These are phyloP conservation scores for Suillus subluteus DNA, from an alignment of 768 basidiomycete species.

Conservation along the genomic window DNA sequence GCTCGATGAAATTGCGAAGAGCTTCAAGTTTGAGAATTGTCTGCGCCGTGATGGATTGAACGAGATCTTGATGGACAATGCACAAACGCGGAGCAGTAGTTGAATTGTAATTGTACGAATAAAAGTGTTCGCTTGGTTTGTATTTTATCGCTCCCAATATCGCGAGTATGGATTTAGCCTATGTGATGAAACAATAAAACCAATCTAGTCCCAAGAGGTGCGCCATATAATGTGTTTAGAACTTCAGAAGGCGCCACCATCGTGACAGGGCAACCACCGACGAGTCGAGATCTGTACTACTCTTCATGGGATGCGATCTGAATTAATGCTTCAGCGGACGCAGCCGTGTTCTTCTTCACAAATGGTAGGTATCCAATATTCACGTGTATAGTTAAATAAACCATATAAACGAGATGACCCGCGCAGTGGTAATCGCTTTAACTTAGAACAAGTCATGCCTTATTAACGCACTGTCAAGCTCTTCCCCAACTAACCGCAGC, in stretches of 20 bases:
- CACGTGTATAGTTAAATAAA: background rate
- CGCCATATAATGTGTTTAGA: background rate
- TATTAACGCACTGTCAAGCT: background rate
- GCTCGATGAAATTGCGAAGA: slow-evolving; percentile 71
- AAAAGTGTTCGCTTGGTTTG: background rate
- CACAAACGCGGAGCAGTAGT: slow-evolving; percentile 22
- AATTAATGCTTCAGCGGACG: background rate
- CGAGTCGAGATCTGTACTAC: background rate
- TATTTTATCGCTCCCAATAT: background rate
- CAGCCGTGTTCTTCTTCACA: background rate
- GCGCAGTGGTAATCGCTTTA: background rate
- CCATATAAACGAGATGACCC: background rate
- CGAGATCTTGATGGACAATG: slow-evolving; percentile 50
- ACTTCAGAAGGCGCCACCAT: background rate
- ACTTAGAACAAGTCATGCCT: background rate
- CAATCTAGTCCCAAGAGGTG: background rate
- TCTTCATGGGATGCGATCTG: background rate
- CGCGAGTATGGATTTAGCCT: background rate
- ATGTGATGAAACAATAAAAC: background rate
- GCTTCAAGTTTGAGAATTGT: slow-evolving; percentile 75
- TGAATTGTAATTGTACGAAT: background rate
- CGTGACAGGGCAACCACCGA: background rate
- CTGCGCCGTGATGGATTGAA: slow-evolving; percentile 70
- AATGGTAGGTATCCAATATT: background rate
- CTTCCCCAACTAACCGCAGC: background rate